Conservation (phyloP, 2,329 filamentous ascomycete genomes). For the Pseudogymnoascus sp. region DNA sequence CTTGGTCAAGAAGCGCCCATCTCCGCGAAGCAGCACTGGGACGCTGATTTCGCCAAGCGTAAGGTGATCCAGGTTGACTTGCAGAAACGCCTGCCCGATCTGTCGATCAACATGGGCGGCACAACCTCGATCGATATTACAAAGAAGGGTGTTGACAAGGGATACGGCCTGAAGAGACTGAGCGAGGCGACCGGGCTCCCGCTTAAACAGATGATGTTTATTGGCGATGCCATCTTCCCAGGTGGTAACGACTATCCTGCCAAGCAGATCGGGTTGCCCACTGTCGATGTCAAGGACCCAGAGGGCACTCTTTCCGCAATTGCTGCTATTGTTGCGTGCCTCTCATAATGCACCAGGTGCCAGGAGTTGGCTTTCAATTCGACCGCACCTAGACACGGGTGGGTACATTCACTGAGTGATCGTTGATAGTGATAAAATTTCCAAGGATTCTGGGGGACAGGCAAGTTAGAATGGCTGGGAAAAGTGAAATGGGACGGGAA, state of each 20-base stretch:
- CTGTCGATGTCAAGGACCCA: background rate
- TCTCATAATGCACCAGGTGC: background rate
- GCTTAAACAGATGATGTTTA: conserved; percentile 32
- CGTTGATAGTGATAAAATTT: background rate
- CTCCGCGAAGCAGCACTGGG: conserved; percentile 30
- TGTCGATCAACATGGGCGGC: conserved; percentile 35
- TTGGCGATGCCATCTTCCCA: conserved; percentile 34
- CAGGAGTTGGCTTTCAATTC: background rate
- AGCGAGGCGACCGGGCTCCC: conserved; percentile 20
- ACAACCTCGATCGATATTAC: conserved; percentile 34
- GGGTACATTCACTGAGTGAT: background rate
- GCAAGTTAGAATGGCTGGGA: background rate
- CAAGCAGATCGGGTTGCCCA: conserved; percentile 25
- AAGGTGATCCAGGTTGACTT: conserved; percentile 32
- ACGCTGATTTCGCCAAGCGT: conserved; percentile 33
- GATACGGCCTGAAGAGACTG: conserved; percentile 13
- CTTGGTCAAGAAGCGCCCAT: conserved; percentile 34
- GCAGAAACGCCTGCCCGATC: conserved; percentile 27
- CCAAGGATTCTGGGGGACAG: too few relatives aligned
- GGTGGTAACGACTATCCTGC: conserved; percentile 33
- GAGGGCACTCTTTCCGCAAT: background rate
- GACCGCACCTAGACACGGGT: background rate
- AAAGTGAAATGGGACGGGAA: background rate
- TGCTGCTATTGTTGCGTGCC: background rate
- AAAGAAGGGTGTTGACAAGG: conserved; percentile 32